These are phyloP conservation scores for Skeletonema potamos DNA, from an alignment of 108 stramenopile species.

Conservation along the genomic window DNA sequence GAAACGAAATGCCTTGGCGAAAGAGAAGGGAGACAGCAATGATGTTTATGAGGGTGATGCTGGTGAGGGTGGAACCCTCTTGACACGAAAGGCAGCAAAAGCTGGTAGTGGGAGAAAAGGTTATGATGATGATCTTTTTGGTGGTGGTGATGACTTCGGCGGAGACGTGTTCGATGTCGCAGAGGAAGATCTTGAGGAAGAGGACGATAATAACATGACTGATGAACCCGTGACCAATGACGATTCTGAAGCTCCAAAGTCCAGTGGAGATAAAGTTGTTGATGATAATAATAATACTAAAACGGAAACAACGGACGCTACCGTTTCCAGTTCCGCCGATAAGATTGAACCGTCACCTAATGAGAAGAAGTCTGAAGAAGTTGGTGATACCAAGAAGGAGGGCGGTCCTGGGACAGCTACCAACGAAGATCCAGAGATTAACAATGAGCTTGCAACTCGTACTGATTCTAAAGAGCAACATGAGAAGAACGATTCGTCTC, in stretches of 20 bases:
- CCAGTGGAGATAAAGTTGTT: constrained; percentile 8
- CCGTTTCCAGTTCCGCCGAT: constrained; percentile 8
- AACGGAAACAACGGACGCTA: constrained; percentile 32
- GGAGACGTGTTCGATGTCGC: constrained; percentile 86
- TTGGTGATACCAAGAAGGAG: constrained; percentile 10
- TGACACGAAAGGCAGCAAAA: constrained; percentile 46
- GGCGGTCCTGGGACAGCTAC: not conserved
- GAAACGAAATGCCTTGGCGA: constrained; percentile 13
- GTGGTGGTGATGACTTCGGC: constrained; percentile 78
- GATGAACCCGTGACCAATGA: constrained; percentile 11
- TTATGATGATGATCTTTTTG: constrained; percentile 61
- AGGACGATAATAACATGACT: constrained; percentile 24
- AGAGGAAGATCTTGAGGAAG: constrained; percentile 26
- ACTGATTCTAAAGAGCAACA: constrained; percentile 1
- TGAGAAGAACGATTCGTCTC: constrained; percentile 9
- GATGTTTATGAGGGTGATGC: constrained; percentile 58
- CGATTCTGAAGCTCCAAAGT: constrained; percentile 1
- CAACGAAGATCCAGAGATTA: not conserved
- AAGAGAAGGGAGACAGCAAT: constrained; percentile 25
- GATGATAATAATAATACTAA: constrained; percentile 46
- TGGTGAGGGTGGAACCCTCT: constrained; percentile 61
- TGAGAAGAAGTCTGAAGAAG: not conserved
- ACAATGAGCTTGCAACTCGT: not conserved
- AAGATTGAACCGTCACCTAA: not conserved
- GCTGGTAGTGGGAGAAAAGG: constrained; percentile 32